A percentile compares a stretch with the other conserved stretches of the same genome.
These are phyloP conservation scores for Pyrus betulifolia DNA, from an alignment of 306 rosid genomes.

Conservation along the genomic window DNA sequence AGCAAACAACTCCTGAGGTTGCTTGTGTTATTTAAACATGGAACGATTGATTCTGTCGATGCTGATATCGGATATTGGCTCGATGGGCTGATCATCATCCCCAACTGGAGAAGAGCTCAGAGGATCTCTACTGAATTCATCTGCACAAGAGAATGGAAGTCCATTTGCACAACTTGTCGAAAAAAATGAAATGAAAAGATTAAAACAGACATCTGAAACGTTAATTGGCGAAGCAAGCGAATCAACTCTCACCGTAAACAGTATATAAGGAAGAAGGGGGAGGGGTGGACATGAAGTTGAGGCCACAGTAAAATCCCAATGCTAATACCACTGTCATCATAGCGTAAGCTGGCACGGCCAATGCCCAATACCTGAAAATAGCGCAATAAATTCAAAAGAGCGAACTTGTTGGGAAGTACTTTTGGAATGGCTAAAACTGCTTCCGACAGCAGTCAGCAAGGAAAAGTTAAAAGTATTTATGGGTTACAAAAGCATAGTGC, in stretches of 20 bases:
- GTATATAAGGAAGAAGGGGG: slow-evolving; percentile 55
- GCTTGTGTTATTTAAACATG: slow-evolving; percentile 45
- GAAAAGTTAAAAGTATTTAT: no score
- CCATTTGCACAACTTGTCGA: background rate
- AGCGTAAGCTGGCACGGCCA: slow-evolving; percentile 70
- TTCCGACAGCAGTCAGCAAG: background rate
- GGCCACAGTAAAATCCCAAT: slow-evolving; percentile 68
- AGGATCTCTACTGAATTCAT: slow-evolving; percentile 80
- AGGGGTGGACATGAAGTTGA: slow-evolving; percentile 83
- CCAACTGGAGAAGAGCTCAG: slow-evolving; percentile 18
- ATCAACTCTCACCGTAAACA: slow-evolving; percentile 51
- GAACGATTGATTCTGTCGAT: slow-evolving; percentile 48
- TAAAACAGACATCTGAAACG: background rate
- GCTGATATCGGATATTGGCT: slow-evolving; percentile 69
- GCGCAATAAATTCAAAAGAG: background rate
- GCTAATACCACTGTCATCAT: slow-evolving; percentile 58
- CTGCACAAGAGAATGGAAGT: slow-evolving; percentile 28
- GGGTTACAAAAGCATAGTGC: background rate
- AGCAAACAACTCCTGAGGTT: background rate
- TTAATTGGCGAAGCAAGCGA: background rate
- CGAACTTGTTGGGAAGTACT: background rate
- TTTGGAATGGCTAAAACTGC: background rate
- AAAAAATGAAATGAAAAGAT: background rate
- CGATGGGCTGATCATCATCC: slow-evolving; percentile 60
- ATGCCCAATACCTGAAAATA: slow-evolving; percentile 77